phyloP scores from a whole-genome alignment of 495 filamentous ascomycete genomes.

The Penicillium daleae region DNA sequence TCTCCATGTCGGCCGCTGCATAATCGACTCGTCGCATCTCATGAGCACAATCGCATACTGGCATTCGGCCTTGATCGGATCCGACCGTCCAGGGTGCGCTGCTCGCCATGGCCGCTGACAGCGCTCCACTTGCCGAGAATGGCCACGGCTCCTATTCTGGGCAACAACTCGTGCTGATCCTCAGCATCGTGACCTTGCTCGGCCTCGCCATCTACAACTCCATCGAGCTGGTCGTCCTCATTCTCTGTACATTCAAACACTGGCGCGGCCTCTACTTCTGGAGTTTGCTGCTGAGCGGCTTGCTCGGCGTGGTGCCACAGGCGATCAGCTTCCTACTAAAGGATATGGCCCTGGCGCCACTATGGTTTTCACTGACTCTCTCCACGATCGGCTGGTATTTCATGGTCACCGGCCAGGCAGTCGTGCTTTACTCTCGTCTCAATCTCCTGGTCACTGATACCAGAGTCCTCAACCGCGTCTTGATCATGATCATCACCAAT shows the following conservation, averaged over 20 bases:
- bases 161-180: slow-evolving; percentile 15
- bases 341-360: slow-evolving; percentile 31
- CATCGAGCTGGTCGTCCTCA: slow-evolving; percentile 42
- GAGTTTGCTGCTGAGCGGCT: slow-evolving; percentile 40
- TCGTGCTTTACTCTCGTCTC: slow-evolving; percentile 44
- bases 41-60: not conserved
- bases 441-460: slow-evolving; percentile 40
- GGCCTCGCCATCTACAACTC: slow-evolving; percentile 45
- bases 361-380: slow-evolving; percentile 36
- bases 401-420: slow-evolving; percentile 46
- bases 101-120: not conserved
- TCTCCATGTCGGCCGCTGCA: not conserved
- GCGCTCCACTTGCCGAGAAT: not conserved
- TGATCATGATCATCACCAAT: slow-evolving; percentile 42
- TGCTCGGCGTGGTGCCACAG: slow-evolving; percentile 40
- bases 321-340: slow-evolving; percentile 45
- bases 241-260: slow-evolving; percentile 43
- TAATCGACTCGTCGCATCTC: slow-evolving; percentile 5
- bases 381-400: slow-evolving; percentile 46
- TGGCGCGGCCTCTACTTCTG: slow-evolving; percentile 49
- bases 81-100: not conserved
- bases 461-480: slow-evolving; percentile 31
- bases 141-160: slow-evolving; percentile 21
- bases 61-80: slow-evolving; percentile 4
- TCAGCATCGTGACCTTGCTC: slow-evolving; percentile 38